Evolutionary conservation across 116 monocot species (phyloP).

Genomic region (Papilionanthe hybrid): DNA sequence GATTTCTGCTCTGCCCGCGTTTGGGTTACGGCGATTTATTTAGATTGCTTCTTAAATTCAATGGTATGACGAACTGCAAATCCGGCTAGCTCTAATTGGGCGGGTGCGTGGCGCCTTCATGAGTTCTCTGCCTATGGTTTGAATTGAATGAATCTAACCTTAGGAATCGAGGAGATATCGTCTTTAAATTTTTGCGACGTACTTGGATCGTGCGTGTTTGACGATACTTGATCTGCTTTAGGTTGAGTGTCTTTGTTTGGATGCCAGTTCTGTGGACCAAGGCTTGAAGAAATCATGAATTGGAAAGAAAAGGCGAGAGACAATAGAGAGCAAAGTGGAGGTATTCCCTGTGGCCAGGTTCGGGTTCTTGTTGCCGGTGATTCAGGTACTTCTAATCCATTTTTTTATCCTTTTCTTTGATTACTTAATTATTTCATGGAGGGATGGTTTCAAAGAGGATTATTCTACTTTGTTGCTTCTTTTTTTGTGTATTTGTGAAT

Average conservation of each 20-base stretch:
- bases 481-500: too few relatives aligned
- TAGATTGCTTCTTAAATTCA: neutral
- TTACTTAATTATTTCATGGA: neutral
- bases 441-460: too few relatives aligned
- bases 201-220: neutral
- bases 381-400: constrained; percentile 41
- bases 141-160: constrained; percentile 5
- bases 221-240: neutral
- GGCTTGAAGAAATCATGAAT: constrained; percentile 42
- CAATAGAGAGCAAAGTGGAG: constrained; percentile 41
- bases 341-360: constrained; percentile 79
- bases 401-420: neutral
- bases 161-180: neutral
- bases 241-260: neutral
- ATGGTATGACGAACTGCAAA: neutral
- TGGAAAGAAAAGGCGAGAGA: constrained; percentile 66
- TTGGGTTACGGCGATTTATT: neutral
- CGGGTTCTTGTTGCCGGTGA: constrained; percentile 90
- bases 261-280: neutral
- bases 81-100: neutral
- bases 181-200: too few relatives aligned
- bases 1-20: neutral
- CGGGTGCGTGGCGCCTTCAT: too few relatives aligned
- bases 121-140: neutral
- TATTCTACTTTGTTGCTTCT: too few relatives aligned